These are phyloP conservation scores for Sporobolomyces pararoseus DNA, from an alignment of 768 basidiomycete genomes.

Conservation along the genomic window DNA sequence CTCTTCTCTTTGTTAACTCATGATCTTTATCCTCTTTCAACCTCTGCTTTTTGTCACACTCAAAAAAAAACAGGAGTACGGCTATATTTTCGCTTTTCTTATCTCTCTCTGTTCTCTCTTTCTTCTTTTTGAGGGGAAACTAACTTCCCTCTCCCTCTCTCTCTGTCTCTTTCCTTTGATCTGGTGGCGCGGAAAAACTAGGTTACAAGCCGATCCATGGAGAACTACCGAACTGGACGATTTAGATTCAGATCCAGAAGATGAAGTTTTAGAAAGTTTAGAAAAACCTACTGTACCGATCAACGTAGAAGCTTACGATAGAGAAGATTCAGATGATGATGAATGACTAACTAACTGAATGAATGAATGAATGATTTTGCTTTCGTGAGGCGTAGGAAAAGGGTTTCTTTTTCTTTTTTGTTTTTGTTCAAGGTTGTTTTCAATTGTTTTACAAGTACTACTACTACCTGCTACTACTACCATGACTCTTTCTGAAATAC, in stretches of 20 bases:
- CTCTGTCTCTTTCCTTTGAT: not conserved
- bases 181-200: not conserved
- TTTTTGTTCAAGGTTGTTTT: not conserved
- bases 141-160: not conserved
- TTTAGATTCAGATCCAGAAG: constrained; percentile 1
- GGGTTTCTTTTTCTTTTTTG: too few species aligned
- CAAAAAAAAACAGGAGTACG: too few species aligned
- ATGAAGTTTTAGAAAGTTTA: not conserved
- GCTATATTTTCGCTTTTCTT: not conserved
- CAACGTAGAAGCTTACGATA: not conserved
- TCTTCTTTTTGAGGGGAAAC: not conserved
- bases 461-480: not conserved
- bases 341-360: too few species aligned
- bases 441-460: too few species aligned
- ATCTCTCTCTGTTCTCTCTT: not conserved
- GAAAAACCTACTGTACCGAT: not conserved
- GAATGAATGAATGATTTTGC: too few species aligned
- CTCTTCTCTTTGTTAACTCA: too few species aligned
- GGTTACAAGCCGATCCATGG: not conserved
- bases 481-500: too few species aligned
- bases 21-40: too few species aligned
- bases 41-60: too few species aligned
- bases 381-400: too few species aligned
- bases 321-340: not conserved
- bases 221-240: not conserved